phyloP scores from a whole-genome alignment of 352 stramenopile genomes.

The Phytophthora pisi region DNA sequence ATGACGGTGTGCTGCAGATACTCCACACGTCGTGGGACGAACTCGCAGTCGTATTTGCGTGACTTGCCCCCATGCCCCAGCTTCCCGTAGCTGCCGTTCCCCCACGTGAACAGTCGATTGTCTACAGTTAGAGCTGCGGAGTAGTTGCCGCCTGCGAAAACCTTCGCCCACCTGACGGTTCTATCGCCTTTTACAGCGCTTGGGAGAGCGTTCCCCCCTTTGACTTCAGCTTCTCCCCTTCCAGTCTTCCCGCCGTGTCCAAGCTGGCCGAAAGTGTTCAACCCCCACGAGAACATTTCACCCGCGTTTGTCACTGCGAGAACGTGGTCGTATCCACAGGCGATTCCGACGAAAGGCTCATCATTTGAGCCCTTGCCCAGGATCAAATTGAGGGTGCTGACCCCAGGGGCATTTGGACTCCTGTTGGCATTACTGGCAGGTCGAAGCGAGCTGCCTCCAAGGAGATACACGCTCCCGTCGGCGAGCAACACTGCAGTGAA shows the following conservation, averaged over 20 bases:
- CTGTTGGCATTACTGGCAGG: conserved; percentile 18
- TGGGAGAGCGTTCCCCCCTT: conserved; percentile 31
- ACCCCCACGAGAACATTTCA: conserved; percentile 73
- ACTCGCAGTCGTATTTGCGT: conserved; percentile 24
- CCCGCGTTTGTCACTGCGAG: conserved; percentile 65
- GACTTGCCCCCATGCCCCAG: conserved; percentile 40
- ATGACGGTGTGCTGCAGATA: conserved; percentile 43
- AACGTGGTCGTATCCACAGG: conserved; percentile 69
- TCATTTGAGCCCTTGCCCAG: conserved; percentile 33
- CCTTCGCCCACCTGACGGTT: conserved; percentile 43
- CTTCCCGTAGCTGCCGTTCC: conserved; percentile 54
- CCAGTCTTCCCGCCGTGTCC: conserved; percentile 47
- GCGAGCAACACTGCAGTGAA: conserved; percentile 79
- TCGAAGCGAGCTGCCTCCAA: conserved; percentile 69
- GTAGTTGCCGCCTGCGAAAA: conserved; percentile 70
- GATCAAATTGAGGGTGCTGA: conserved; percentile 35
- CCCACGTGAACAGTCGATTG: conserved; percentile 64
- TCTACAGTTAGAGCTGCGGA: conserved; percentile 51
- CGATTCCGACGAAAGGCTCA: conserved; percentile 58
- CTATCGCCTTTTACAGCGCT: conserved; percentile 14
- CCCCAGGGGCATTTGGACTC: conserved; percentile 15
- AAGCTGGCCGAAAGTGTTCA: conserved; percentile 84
- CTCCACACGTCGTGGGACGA: conserved; percentile 44
- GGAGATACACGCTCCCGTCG: conserved; percentile 75
- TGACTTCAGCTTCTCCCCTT: conserved; percentile 25